Percentiles rank a stretch among this genome's conserved stretches.
Conservation (phyloP, 352 stramenopile species). For the Globisporangium acanthophoron region DNA sequence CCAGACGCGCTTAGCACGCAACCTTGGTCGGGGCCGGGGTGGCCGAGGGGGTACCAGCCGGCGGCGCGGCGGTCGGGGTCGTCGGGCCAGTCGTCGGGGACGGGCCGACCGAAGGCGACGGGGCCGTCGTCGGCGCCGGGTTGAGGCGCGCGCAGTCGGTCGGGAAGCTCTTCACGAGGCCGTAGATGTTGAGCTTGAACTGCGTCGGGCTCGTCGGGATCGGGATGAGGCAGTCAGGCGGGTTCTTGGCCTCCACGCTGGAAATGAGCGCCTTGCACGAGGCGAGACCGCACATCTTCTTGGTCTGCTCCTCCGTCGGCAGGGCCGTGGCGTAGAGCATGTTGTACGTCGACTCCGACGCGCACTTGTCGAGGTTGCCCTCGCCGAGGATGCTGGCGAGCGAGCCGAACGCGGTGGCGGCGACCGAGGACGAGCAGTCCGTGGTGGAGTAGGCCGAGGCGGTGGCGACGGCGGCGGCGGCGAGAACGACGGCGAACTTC, state of each 20-base stretch:
- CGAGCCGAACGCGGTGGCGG: conserved; percentile 18
- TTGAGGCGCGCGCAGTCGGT: conserved; percentile 16
- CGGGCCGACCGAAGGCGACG: not conserved
- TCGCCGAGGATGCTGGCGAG: conserved; percentile 17
- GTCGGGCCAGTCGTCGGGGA: not conserved
- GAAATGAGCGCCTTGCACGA: conserved; percentile 30
- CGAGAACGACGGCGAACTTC: conserved; percentile 12
- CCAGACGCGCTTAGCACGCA: not conserved
- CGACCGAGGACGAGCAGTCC: conserved; percentile 15
- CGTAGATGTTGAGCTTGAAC: conserved; percentile 31
- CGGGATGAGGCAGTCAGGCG: conserved; percentile 28
- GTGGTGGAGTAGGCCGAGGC: conserved; percentile 6
- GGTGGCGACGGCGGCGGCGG: conserved; percentile 23
- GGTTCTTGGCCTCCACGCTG: conserved; percentile 20
- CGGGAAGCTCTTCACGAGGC: conserved; percentile 47
- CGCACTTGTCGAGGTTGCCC: conserved; percentile 17
- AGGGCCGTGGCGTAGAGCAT: conserved; percentile 26
- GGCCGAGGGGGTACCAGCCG: not conserved
- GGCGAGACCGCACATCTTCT: conserved; percentile 29
- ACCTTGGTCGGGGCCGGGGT: not conserved
- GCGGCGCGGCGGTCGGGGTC: no score
- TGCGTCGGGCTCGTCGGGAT: conserved; percentile 34
- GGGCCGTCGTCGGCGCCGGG: not conserved
- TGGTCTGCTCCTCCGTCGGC: conserved; percentile 24
- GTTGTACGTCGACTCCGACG: conserved; percentile 26